Percentiles rank a stretch among this genome's conserved stretches.
Conservation (phyloP, 2,329 filamentous ascomycete genomes). For the Lachnellula hyalina region DNA sequence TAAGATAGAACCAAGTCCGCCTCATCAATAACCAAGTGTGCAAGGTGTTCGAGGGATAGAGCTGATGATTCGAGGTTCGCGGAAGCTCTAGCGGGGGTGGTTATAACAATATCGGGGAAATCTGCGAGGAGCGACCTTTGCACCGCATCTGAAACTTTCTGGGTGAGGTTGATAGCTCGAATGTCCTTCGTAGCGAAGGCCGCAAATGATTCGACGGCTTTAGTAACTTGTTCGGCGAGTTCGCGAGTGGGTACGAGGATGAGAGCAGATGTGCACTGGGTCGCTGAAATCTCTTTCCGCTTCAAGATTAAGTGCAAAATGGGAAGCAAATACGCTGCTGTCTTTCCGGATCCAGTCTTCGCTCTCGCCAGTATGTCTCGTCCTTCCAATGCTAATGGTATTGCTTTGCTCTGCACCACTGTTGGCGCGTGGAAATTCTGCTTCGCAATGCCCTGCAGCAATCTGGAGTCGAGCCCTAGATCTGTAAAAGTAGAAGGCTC, state of each 20-base stretch:
- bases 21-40: constrained; percentile 81
- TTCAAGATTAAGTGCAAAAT: constrained; percentile 80
- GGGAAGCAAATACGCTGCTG: constrained; percentile 88
- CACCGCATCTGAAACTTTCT: constrained; percentile 84
- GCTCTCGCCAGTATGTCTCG: constrained; percentile 88
- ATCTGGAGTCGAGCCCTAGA: constrained; percentile 74
- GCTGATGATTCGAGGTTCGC: constrained; percentile 69
- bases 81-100: constrained; percentile 81
- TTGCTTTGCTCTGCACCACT: constrained; percentile 79
- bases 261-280: constrained; percentile 62
- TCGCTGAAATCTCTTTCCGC: constrained; percentile 60
- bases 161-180: constrained; percentile 77
- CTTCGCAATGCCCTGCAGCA: constrained; percentile 79
- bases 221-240: constrained; percentile 85
- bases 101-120: constrained; percentile 81
- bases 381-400: constrained; percentile 81
- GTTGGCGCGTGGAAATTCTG: constrained; percentile 84
- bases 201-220: constrained; percentile 69
- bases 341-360: constrained; percentile 95
- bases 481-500: constrained; percentile 57
- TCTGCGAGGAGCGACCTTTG: constrained; percentile 82
- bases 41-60: constrained; percentile 64
- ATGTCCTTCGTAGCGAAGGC: constrained; percentile 82
- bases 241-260: constrained; percentile 93
- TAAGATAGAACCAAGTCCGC: constrained; percentile 91